Base-by-base conservation (phyloP, 2,329 filamentous ascomycete species). In the Fusarium phyllophilum region DNA sequence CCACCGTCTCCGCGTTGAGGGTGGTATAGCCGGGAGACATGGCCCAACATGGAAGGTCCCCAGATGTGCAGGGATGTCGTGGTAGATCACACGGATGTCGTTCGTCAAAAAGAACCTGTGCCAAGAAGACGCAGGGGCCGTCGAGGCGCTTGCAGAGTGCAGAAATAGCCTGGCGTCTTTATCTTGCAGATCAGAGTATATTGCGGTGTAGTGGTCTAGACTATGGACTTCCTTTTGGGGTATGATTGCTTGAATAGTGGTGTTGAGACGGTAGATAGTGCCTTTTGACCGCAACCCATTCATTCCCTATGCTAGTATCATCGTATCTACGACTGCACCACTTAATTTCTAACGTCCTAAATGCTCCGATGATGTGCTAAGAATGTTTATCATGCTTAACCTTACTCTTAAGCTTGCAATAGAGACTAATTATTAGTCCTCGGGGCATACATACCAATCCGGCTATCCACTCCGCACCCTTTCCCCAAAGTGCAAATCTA, bases 341-440 rank as follows among this genome's bases (percentile, higher is more conserved):
- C 34, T 31, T n/a, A 8, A 15, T 12, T 41, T 41, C 11, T 55
- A 55, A 34, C 26, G 34, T 49, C 31, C 41, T 49, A 39, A 45
- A 59, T 8, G 22, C 41, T 39, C 33, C 44, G 22, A 41, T 1
- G 44, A 52, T 39, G 29, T 45, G 31, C 34, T 18, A 24, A 39
- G n/a, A 48, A 31, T 26, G 24, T 34, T 46, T 59, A 65, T 31
- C 26, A 20, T 22, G 44, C 60, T 59, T 70, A 70, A 70, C 51
- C 66, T 70, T 70, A 70, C 34, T 39, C 12, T 36, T 44, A 44
- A 70, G 33, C 33, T 55, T 59, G 24, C 29, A 22, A 15, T 36
- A 15, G 8, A 8, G 0, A 33, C 45, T 70, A 60, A 1, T n/a
- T 22, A 14, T n/a, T 64, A 38, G 56, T 34, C 20, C 4, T 39